Percentiles rank a stretch among this genome's conserved stretches.
Conservation (phyloP, 148 eudicot genomes). For the Persicaria maculosa region DNA sequence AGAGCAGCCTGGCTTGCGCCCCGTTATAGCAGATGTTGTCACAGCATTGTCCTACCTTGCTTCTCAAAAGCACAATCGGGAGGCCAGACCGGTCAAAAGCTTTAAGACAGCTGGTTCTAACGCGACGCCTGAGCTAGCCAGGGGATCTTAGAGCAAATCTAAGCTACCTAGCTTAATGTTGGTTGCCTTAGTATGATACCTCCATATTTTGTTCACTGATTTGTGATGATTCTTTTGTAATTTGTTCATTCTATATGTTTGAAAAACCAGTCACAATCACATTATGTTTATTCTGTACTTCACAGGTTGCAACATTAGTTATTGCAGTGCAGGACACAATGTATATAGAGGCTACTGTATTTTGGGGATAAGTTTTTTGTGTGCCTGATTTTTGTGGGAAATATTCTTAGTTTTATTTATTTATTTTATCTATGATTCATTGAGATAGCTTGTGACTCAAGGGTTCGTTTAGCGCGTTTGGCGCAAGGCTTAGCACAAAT, state of each 20-base stretch:
- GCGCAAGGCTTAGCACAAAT: no score
- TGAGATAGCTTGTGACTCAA: no score
- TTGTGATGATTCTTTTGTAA: neutral
- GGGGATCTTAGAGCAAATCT: constrained; percentile 3
- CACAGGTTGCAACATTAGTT: neutral
- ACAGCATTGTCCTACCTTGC: constrained; percentile 48
- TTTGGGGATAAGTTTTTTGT: constrained; percentile 3
- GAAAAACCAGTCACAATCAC: neutral
- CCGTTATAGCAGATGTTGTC: constrained; percentile 49
- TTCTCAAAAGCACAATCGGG: constrained; percentile 37
- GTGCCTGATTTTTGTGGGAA: neutral
- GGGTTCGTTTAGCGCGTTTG: no score
- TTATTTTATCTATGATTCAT: neutral
- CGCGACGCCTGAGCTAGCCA: neutral
- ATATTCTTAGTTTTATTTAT: neutral
- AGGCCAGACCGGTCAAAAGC: constrained; percentile 18
- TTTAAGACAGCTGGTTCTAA: neutral
- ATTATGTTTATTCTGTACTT: neutral
- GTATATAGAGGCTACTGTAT: neutral
- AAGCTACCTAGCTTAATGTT: neutral
- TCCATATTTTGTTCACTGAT: neutral
- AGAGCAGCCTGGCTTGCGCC: constrained; percentile 49
- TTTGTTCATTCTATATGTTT: neutral
- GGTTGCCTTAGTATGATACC: neutral
- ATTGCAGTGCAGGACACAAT: neutral